Conservation (phyloP, 805 yeast genomes). For the Candida glaebosa region DNA sequence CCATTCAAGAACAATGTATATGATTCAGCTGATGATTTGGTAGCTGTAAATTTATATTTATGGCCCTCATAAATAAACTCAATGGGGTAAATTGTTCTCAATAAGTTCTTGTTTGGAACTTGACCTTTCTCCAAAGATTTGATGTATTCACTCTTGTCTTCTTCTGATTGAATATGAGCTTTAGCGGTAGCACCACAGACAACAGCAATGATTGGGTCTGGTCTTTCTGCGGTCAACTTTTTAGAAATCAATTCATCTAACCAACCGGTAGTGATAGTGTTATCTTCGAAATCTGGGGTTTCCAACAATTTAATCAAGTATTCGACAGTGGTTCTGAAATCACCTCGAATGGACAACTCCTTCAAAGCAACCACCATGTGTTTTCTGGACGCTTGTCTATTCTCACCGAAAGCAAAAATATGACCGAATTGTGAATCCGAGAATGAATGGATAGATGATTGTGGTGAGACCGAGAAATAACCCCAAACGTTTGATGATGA, state of each 20-base stretch:
- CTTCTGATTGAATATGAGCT: conserved; percentile 78
- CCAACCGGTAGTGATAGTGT: conserved; percentile 99
- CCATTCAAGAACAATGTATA: conserved; percentile 93
- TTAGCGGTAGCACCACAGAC: conserved; percentile 98
- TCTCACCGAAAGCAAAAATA: conserved; percentile 98
- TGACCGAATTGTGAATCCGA: conserved; percentile 99
- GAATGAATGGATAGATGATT: conserved; percentile 95
- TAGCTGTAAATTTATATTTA: conserved; percentile 92
- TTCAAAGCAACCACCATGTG: conserved; percentile 99
- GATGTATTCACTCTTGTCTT: conserved; percentile 64
- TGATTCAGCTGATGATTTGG: conserved; percentile 80
- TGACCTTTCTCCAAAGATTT: conserved; percentile 91
- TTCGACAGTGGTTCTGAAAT: conserved; percentile 96
- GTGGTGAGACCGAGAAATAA: conserved; percentile 94
- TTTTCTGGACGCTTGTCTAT: conserved; percentile 95
- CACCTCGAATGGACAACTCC: conserved; percentile 96
- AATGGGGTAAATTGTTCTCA: conserved; percentile 85
- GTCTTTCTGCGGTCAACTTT: conserved; percentile 95
- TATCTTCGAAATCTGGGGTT: conserved; percentile 94
- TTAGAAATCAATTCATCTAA: conserved; percentile 92
- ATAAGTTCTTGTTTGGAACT: conserved; percentile 76
- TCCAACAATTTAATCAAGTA: conserved; percentile 91
- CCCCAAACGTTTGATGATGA: conserved; percentile 99
- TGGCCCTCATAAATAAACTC: conserved; percentile 95
- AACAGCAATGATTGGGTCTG: conserved; percentile 86